Percentiles rank a stretch among this genome's conserved stretches.
Evolutionary conservation across 371 early-diverging fungal genomes (phyloP).

Genomic region (Dinochytrium kinnereticum): DNA sequence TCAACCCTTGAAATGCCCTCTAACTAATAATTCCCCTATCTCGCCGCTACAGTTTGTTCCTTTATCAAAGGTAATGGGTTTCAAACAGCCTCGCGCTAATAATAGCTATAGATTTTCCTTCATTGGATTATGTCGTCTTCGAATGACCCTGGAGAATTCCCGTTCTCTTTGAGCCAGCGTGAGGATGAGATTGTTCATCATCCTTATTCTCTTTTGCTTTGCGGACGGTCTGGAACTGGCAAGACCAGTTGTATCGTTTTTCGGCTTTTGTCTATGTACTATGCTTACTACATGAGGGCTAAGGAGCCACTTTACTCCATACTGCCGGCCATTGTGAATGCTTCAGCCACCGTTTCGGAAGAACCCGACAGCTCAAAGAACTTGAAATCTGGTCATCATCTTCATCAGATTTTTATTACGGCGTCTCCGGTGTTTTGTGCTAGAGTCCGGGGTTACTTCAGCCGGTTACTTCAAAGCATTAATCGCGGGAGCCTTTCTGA

Average conservation of each 20-base stretch:
- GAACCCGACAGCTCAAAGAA: not conserved
- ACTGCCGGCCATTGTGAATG: not conserved
- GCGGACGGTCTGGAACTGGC: constrained; percentile 38
- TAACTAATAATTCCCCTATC: not conserved
- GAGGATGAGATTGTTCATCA: constrained; percentile 29
- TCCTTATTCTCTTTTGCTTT: constrained; percentile 24
- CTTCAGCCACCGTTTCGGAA: not conserved
- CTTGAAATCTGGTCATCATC: not conserved
- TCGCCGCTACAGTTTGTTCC: constrained; percentile 23
- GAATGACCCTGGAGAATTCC: constrained; percentile 26
- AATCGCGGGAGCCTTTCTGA: not conserved
- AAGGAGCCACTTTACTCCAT: not conserved
- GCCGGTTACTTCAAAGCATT: constrained; percentile 13
- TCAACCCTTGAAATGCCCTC: not conserved
- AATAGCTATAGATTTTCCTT: constrained; percentile 22
- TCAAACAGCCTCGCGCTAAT: not conserved
- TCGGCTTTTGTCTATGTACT: constrained; percentile 21
- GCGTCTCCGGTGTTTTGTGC: constrained; percentile 36
- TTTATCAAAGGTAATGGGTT: constrained; percentile 31
- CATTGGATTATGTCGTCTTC: constrained; percentile 10
- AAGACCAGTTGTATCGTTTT: constrained; percentile 37
- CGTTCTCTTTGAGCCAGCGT: constrained; percentile 29
- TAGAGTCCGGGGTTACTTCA: constrained; percentile 21
- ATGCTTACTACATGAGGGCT: not conserved
- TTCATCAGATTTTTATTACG: constrained; percentile 37